Conservation (phyloP, 192 early-diverging fungal genomes). For the Coemansia sp. region DNA sequence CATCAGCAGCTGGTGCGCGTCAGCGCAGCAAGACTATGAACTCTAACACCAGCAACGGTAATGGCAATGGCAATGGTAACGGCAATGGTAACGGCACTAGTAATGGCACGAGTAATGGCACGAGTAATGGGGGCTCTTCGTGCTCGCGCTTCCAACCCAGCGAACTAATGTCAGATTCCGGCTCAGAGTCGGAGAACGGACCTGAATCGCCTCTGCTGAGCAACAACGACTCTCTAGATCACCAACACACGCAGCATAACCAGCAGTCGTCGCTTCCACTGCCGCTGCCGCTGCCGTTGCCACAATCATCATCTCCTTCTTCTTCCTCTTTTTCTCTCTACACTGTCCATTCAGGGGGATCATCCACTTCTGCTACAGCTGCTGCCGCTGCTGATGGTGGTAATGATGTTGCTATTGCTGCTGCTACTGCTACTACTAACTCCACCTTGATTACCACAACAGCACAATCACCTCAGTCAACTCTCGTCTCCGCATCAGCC, state of each 20-base stretch:
- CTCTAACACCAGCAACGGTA: neutral
- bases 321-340: too few species aligned
- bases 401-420: neutral
- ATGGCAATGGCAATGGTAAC: neutral
- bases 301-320: neutral
- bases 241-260: too few species aligned
- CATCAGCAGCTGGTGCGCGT: slow-evolving; percentile 19
- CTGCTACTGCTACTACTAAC: slow-evolving; percentile 6
- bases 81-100: neutral
- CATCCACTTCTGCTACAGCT: neutral
- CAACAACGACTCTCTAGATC: too few species aligned
- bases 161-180: neutral
- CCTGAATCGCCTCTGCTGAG: too few species aligned
- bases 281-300: neutral
- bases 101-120: neutral
- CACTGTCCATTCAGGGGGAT: slow-evolving; percentile 3
- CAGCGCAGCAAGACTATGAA: slow-evolving; percentile 32
- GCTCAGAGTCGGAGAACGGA: neutral
- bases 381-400: neutral
- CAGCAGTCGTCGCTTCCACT: neutral
- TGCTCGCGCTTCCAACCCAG: slow-evolving; percentile 4
- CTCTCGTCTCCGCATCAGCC: neutral
- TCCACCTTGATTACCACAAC: neutral
- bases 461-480: neutral
- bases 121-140: too few species aligned